Percentiles rank a stretch among this genome's conserved stretches.
Conservation (phyloP, 2,329 filamentous ascomycete genomes). For the Trichoderma endophyticum region DNA sequence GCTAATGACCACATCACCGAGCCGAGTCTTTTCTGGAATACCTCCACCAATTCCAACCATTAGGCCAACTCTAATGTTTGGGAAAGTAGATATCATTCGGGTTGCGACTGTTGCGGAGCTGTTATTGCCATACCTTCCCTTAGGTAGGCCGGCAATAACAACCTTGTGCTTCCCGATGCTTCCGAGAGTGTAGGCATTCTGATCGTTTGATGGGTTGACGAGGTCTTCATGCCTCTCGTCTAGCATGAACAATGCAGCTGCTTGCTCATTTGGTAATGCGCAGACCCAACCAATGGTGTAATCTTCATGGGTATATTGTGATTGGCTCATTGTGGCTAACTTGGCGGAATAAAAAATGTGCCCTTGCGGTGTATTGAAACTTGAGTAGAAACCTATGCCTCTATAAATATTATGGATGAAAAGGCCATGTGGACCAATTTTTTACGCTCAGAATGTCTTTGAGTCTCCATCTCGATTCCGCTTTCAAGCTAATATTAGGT, state of each 20-base stretch:
- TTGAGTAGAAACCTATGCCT: not conserved
- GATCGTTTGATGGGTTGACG: slow-evolving; percentile 9
- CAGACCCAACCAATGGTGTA: slow-evolving; percentile 30
- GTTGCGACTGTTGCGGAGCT: slow-evolving; percentile 31
- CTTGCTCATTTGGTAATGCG: slow-evolving; percentile 23
- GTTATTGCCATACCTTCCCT: slow-evolving; percentile 30
- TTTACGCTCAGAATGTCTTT: not conserved
- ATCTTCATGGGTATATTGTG: not conserved
- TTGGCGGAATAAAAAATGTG: not conserved
- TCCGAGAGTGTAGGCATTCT: slow-evolving; percentile 27
- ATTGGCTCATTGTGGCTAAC: not conserved
- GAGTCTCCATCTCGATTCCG: not conserved
- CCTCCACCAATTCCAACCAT: slow-evolving; percentile 27
- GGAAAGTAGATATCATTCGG: slow-evolving; percentile 34
- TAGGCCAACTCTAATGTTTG: slow-evolving; percentile 23
- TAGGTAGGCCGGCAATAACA: slow-evolving; percentile 31
- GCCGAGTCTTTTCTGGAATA: slow-evolving; percentile 19
- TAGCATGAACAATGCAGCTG: slow-evolving; percentile 24
- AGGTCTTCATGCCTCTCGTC: slow-evolving; percentile 21
- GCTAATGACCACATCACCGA: slow-evolving; percentile 25
- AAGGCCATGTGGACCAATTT: not conserved
- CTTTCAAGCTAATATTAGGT: not conserved
- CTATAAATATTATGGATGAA: not conserved
- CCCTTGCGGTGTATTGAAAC: not conserved
- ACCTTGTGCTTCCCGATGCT: slow-evolving; percentile 30